Base-by-base conservation (phyloP, 1,284 basidiomycete species). In the Melampsora americana region DNA sequence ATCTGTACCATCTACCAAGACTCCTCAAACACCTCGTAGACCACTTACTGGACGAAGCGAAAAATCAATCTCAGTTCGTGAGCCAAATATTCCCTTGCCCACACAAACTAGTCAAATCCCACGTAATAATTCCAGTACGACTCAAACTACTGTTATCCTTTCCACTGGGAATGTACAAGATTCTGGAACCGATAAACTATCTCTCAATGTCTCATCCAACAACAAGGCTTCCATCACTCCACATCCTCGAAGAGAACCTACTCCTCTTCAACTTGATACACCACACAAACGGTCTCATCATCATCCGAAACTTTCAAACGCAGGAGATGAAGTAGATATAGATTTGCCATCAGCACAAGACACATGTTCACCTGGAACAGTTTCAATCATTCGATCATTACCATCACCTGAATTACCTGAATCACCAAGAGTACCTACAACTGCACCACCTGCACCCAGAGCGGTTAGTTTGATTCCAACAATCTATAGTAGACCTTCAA, bases 401-500 rank as follows among this genome's bases (percentile, higher is more conserved):
- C 50, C 56, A 18, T 60, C 65, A 46, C 48, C 48, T n/a, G 50
- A 62, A 44, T 7, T 53, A 4, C 30, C 46, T 18, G 48, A 14
- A 67, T 26, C n/a, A n/a, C n/a, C 20, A 39, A 32, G 16, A 44
- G 35, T 66, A 7, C 20, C 60, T 26, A 26, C 26, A 2, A 66
- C 42, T 20, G 42, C 20, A n/a, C 30, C 20, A 18, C 64, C 12
- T 65, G 48, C 26, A 48, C 30, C 28, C 35, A 53, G 18, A 53
- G 20, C 23, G 23, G 23, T 53, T 26, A 53, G 20, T 53, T 26
- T 53, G 23, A 53, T 26, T 53, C 50, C 23, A 53, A 18, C 23
- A 18, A 53, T 53, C 50, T 26, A 26, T 26, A 26, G 65, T 16
- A 44, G 62, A 39, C 65, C 71, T 23, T 74, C 71, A 1, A 60